A percentile compares a stretch with the other conserved stretches of the same genome.
Evolutionary conservation across 768 basidiomycete genomes (phyloP).

Genomic region (Tricholoma sp.): DNA sequence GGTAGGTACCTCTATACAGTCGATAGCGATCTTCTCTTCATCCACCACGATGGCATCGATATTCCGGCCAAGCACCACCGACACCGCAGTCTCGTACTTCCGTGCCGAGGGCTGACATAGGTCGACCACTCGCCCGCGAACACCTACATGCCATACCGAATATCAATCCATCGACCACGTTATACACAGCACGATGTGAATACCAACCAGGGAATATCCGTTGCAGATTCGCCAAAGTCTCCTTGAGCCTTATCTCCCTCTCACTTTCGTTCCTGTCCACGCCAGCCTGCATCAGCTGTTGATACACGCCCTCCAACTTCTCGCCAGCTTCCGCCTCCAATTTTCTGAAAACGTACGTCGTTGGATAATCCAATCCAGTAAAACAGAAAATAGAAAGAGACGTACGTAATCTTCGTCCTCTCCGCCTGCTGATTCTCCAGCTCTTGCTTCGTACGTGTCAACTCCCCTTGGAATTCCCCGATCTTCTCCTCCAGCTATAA

Average conservation of each 20-base stretch:
- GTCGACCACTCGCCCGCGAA: conserved; percentile 89
- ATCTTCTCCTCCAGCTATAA: conserved; percentile 59
- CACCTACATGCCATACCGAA: conserved; percentile 45
- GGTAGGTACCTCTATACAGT: conserved; percentile 82
- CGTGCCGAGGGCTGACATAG: conserved; percentile 90
- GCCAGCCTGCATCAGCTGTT: conserved; percentile 84
- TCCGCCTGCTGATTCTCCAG: conserved; percentile 85
- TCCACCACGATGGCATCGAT: conserved; percentile 96
- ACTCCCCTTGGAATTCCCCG: conserved; percentile 48
- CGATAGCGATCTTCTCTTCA: conserved; percentile 94
- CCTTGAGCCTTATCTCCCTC: conserved; percentile 77
- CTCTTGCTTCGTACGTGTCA: conserved; percentile 67
- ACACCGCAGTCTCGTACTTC: conserved; percentile 90
- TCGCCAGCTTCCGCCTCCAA: conserved; percentile 90
- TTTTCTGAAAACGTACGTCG: conserved; percentile 46
- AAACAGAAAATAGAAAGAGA: not conserved
- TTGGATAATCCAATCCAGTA: not conserved
- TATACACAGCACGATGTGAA: not conserved
- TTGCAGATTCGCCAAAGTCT: conserved; percentile 78
- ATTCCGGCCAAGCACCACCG: conserved; percentile 89
- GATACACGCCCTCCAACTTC: conserved; percentile 76
- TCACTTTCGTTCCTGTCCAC: conserved; percentile 86
- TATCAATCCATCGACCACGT: not conserved
- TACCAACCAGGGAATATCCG: conserved; percentile 80
- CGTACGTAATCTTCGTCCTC: conserved; percentile 71